A percentile compares a stretch with the other conserved stretches of the same genome.
phyloP scores from a whole-genome alignment of 1,284 basidiomycete genomes.

The Leccinum subrobustum region DNA sequence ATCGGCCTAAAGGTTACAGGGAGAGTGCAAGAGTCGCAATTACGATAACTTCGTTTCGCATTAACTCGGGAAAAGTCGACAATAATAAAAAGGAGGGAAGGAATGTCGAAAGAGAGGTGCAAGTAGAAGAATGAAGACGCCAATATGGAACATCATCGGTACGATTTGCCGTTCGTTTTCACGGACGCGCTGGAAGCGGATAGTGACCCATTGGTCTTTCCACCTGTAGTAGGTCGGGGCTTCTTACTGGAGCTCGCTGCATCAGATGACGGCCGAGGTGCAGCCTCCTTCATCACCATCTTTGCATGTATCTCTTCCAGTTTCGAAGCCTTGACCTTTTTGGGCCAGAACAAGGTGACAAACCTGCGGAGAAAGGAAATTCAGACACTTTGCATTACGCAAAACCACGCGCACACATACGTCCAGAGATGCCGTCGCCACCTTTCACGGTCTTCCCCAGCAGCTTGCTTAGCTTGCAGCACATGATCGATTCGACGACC shows the following conservation, averaged over 20 bases:
- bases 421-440: conserved; percentile 97
- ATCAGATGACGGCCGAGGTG: conserved; percentile 46
- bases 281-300: conserved; percentile 83
- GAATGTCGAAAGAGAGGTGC: conserved; percentile 11
- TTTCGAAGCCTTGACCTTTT: conserved; percentile 90
- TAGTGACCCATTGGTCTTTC: conserved; percentile 48
- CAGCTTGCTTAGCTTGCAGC: conserved; percentile 71
- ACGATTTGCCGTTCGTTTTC: conserved; percentile 36
- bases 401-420: conserved; percentile 48
- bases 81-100: conserved; percentile 18
- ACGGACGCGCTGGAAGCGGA: conserved; percentile 32
- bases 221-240: conserved; percentile 45
- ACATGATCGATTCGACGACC: conserved; percentile 90
- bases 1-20: conserved; percentile 27
- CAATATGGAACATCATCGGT: conserved; percentile 23
- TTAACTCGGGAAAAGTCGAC: conserved; percentile 23
- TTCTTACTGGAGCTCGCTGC: conserved; percentile 49
- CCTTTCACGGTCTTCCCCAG: conserved; percentile 77
- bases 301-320: conserved; percentile 92
- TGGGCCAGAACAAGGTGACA: conserved; percentile 95
- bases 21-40: conserved; percentile 21
- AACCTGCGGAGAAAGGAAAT: conserved; percentile 50
- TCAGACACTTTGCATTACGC: conserved; percentile 10
- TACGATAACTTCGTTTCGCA: conserved; percentile 26
- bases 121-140: conserved; percentile 6